Base-by-base conservation (phyloP, 352 stramenopile genomes). In the Globisporangium middletonii region DNA sequence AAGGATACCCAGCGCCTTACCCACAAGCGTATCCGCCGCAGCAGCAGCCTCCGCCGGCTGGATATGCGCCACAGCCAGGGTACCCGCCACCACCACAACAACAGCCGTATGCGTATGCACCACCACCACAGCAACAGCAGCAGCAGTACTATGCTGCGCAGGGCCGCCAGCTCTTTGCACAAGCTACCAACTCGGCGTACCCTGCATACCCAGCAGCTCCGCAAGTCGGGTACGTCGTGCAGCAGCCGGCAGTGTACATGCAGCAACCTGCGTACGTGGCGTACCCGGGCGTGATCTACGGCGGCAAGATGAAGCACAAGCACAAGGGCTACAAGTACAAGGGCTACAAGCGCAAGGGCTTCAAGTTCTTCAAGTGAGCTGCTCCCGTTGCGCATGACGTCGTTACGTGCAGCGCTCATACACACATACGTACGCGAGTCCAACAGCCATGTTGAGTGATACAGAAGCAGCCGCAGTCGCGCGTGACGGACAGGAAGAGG, bases 141-240 rank as follows among this genome's bases (percentile, higher is more conserved):
- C 79, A 88, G 57, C 70, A 72, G 23, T 88, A 88, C 53, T 88
- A 90, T 46, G 80, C 80, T 27, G 71, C 72, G 1, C 80, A 90
- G 57, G 76, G 77, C 8, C 68, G 77, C n/a, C 74, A 79, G 55
- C 72, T 90, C 46, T 90, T 88, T 50, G 77, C 77, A 11, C 77
- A 90, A 59, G 80, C 77, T 7, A 87, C 76, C 11, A 60, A 46
- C 5, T 59, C 59, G 8, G 50, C 45, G 19, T 78, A 81, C 58
- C 49, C 57, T 18, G 23, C 37, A 15, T 55, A 62, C 28, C 45
- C 55, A 49, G 53, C 72, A 12, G 60, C 68, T n/a, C 38, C 52
- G 53, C 50, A 44, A 12, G 35, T 59, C 38, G 64, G 48, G 30
- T 85, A 86, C 60, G 64, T 69, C 3, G 48, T 65, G 46, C 69